Base-by-base conservation (phyloP, 495 filamentous ascomycete genomes). In the Bombardia bombarda region DNA sequence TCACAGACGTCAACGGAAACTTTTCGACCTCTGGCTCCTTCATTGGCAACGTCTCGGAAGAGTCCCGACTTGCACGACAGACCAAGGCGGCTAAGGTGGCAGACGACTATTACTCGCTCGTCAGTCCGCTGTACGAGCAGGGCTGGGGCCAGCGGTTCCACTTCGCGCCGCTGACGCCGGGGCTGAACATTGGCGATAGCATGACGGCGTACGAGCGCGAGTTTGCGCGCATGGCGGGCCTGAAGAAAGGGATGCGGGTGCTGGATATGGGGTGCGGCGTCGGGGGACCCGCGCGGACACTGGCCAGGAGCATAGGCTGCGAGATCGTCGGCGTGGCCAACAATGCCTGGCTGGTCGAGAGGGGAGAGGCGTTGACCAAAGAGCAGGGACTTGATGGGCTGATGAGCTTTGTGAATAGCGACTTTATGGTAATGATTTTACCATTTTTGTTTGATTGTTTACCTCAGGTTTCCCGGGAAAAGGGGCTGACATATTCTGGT, bases 111-210 rank as follows among this genome's bases (percentile, higher is more conserved):
- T 38, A 38, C 35, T 16, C 20, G 17, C 35, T 38, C 17, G 35
- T 38, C 8, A 21, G 8, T 5, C 35, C 35, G 2, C 4, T 9
- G 19, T 32, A 24, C 25, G 35, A 20, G 17, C 6, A 31, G 9
- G 12, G 12, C 25, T 47, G 49, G 49, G 46, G 50, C 40, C 46
- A 49, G 21, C 39, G 37, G 7, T 53, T 53, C 46, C 51, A 53
- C 28, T 53, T 41, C 43, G 40, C 51, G 18, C 51, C 46, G 10
- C 21, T 50, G 32, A 32, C 36, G 4, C 51, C 51, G 10, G 46
- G 43, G 13, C 31, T 50, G 25, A 46, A 46, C 19, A 34, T 53
- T 34, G 9, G 18, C 24, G 51, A 49, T 38, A 50, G 46, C 46
- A 46, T 47, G 42, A 43, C 21, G 9, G 38, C 26, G 8, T 53